These are phyloP conservation scores for Calocybe indica DNA, from an alignment of 768 basidiomycete genomes.

Conservation along the genomic window DNA sequence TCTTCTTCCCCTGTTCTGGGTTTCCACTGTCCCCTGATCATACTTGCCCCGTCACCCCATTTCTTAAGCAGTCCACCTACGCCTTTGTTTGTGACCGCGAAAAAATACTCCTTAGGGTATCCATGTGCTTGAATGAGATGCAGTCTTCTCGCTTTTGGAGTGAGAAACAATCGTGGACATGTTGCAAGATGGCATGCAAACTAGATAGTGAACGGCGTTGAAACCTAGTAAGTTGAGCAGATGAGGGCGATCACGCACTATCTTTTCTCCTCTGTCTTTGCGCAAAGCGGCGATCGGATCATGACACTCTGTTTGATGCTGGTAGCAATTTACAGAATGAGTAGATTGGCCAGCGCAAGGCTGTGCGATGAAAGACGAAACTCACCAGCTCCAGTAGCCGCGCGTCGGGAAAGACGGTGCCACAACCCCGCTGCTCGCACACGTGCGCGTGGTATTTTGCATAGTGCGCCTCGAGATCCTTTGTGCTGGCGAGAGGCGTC, in stretches of 20 bases:
- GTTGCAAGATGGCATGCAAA: constrained; percentile 72
- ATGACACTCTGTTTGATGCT: constrained; percentile 87
- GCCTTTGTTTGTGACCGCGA: constrained; percentile 87
- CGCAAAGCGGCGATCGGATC: constrained; percentile 77
- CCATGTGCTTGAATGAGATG: constrained; percentile 80
- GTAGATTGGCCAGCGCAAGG: constrained; percentile 4
- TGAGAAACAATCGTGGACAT: constrained; percentile 56
- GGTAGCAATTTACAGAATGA: constrained; percentile 1
- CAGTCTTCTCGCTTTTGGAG: constrained; percentile 70
- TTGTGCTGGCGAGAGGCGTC: constrained; percentile 56
- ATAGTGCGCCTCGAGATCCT: constrained; percentile 79
- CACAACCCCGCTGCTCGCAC: constrained; percentile 63
- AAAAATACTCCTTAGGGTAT: constrained; percentile 88
- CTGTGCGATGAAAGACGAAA: constrained; percentile 8
- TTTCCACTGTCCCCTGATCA: constrained; percentile 73
- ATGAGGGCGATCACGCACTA: constrained; percentile 41
- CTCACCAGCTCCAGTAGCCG: constrained; percentile 75
- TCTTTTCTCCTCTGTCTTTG: constrained; percentile 80
- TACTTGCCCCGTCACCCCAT: constrained; percentile 82
- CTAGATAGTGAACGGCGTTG: constrained; percentile 22
- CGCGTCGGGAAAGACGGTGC: constrained; percentile 82
- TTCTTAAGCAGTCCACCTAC: constrained; percentile 71
- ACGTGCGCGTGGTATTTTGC: constrained; percentile 81
- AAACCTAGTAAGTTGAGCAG: constrained; percentile 2
- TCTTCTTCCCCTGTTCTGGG: constrained; percentile 24